Evolutionary conservation across 2,329 filamentous ascomycete species (phyloP).

Genomic region (Colletotrichum nymphaeae): DNA sequence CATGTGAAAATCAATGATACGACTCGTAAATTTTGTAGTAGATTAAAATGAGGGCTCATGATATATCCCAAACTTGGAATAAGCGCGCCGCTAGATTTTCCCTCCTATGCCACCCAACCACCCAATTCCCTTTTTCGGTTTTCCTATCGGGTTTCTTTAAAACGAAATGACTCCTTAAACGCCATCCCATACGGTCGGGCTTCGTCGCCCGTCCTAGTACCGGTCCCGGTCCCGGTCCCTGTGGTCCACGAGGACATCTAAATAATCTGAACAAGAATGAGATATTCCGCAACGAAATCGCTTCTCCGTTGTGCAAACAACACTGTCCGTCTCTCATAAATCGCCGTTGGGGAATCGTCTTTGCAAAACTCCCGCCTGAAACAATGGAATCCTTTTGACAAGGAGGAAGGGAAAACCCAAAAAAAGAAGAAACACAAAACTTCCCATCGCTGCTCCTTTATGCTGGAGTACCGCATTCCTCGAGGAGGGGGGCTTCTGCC

Average conservation of each 20-base stretch:
- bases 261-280: constrained; percentile 23
- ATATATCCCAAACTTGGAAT: constrained; percentile 10
- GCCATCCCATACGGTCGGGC: neutral
- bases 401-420: neutral
- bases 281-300: neutral
- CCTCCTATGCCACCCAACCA: neutral
- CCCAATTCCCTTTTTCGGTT: neutral
- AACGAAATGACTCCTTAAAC: neutral
- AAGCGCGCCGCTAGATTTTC: neutral
- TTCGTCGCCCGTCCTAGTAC: neutral
- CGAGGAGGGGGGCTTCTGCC: constrained; percentile 56
- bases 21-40: constrained; percentile 21
- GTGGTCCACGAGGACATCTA: constrained; percentile 30
- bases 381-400: neutral
- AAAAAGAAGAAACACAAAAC: neutral
- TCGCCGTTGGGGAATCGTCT: constrained; percentile 33
- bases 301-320: neutral
- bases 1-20: constrained; percentile 18
- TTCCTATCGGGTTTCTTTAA: neutral
- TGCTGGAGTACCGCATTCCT: constrained; percentile 63
- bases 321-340: constrained; percentile 14
- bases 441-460: constrained; percentile 46
- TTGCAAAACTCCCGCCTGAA: constrained; percentile 7
- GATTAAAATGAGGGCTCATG: constrained; percentile 23
- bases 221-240: neutral